phyloP scores from a whole-genome alignment of 2,329 filamentous ascomycete species.

The Fusarium haematococcum region DNA sequence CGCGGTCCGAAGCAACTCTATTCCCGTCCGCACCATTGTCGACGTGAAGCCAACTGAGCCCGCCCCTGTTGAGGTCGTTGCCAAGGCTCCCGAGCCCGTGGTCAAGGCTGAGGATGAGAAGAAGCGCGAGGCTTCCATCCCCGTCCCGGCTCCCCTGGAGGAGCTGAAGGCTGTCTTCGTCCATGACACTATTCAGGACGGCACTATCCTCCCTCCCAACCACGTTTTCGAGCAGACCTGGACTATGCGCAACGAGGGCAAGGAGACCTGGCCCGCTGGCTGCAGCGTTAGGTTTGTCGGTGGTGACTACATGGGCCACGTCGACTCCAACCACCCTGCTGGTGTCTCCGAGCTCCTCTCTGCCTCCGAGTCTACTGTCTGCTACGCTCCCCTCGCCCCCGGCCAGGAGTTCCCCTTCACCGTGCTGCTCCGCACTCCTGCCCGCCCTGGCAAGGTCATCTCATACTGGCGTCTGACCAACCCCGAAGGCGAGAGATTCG shows the following conservation, averaged over 20 bases:
- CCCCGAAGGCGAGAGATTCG: slow-evolving; percentile 83
- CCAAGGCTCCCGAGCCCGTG: slow-evolving; percentile 16
- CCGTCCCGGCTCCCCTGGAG: slow-evolving; percentile 37
- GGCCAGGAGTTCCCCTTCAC: slow-evolving; percentile 85
- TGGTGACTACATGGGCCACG: slow-evolving; percentile 95
- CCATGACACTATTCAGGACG: slow-evolving; percentile 82
- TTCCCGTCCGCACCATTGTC: slow-evolving; percentile 76
- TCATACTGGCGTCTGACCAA: slow-evolving; percentile 97
- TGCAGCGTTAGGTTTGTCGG: slow-evolving; percentile 92
- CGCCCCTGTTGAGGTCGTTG: slow-evolving; percentile 11
- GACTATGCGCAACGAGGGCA: slow-evolving; percentile 88
- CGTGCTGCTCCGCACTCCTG: slow-evolving; percentile 84
- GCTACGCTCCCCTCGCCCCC: slow-evolving; percentile 75
- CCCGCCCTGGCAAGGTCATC: slow-evolving; percentile 81
- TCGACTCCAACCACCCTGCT: slow-evolving; percentile 84
- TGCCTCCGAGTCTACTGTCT: slow-evolving; percentile 85
- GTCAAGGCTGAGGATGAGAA: slow-evolving; percentile 37
- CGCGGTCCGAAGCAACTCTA: slow-evolving; percentile 60
- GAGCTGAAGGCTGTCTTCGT: slow-evolving; percentile 73
- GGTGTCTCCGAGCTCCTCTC: slow-evolving; percentile 80
- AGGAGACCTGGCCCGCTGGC: slow-evolving; percentile 84
- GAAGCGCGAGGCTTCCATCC: slow-evolving; percentile 13
- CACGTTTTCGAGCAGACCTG: slow-evolving; percentile 89
- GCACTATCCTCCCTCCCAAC: slow-evolving; percentile 76
- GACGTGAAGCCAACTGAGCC: slow-evolving; percentile 74